Percentiles rank a stretch among this genome's conserved stretches.
Conservation (phyloP, 2,329 filamentous ascomycete species). For the Trichoderma sp. region DNA sequence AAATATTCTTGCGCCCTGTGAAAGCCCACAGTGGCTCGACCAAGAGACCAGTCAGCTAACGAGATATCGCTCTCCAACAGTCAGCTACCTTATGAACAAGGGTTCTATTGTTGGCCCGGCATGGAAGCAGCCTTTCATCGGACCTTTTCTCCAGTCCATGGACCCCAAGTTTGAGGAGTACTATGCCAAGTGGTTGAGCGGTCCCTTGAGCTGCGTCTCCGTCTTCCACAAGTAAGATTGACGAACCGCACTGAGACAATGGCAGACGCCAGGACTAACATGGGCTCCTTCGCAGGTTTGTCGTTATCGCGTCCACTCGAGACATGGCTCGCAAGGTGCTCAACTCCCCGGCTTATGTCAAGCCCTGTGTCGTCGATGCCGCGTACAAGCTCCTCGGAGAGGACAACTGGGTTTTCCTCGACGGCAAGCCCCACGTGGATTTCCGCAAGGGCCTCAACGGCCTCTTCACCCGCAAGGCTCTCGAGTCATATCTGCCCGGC, state of each 20-base stretch:
- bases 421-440: slow-evolving; percentile 91
- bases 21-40: background rate
- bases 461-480: slow-evolving; percentile 86
- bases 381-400: slow-evolving; percentile 89
- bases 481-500: slow-evolving; percentile 83
- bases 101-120: slow-evolving; percentile 71
- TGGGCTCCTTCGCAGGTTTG: slow-evolving; percentile 61
- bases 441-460: slow-evolving; percentile 96
- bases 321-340: slow-evolving; percentile 96
- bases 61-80: slow-evolving; percentile 40
- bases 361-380: slow-evolving; percentile 93
- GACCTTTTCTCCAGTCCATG: slow-evolving; percentile 90
- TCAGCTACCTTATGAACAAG: slow-evolving; percentile 72
- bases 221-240: slow-evolving; percentile 91
- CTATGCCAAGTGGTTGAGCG: slow-evolving; percentile 87
- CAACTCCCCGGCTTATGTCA: slow-evolving; percentile 88
- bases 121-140: slow-evolving; percentile 82
- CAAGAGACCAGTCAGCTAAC: background rate
- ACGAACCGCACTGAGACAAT: background rate
- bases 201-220: slow-evolving; percentile 90
- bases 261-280: background rate
- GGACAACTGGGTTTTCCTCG: slow-evolving; percentile 96
- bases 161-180: slow-evolving; percentile 91
- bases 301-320: slow-evolving; percentile 91
- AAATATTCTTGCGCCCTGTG: slow-evolving; percentile 44